Conservation (phyloP, 108 stramenopile species). For the Skeletonema costatum region DNA sequence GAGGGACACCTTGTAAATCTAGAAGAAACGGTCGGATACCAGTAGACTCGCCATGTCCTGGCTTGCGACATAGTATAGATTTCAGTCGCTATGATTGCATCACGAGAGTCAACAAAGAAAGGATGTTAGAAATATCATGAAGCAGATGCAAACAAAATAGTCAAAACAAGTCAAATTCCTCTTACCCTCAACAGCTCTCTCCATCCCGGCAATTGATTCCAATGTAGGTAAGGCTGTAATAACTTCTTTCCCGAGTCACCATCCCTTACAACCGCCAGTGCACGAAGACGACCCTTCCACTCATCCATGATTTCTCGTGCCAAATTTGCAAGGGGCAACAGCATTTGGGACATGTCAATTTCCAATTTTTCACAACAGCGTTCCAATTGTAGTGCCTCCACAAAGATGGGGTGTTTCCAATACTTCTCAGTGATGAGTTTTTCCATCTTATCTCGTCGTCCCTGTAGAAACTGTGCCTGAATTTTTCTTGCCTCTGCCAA, state of each 20-base stretch:
- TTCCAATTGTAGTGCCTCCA: conserved; percentile 78
- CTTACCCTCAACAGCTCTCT: conserved; percentile 73
- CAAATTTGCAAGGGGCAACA: conserved; percentile 79
- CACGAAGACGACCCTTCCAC: conserved; percentile 55
- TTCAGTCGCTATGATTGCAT: conserved; percentile 53
- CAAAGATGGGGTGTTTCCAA: conserved; percentile 68
- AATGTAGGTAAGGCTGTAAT: conserved; percentile 20
- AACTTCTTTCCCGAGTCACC: not conserved
- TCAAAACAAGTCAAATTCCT: not conserved
- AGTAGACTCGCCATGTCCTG: conserved; percentile 66
- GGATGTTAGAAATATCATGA: no score
- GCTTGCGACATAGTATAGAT: conserved; percentile 66
- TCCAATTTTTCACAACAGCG: conserved; percentile 69
- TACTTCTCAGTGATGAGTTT: conserved; percentile 46
- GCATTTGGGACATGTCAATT: conserved; percentile 66
- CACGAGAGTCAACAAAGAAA: not conserved
- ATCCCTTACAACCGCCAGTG: conserved; percentile 52
- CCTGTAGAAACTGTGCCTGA: conserved; percentile 6
- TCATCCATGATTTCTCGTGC: conserved; percentile 66
- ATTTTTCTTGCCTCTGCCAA: conserved; percentile 14
- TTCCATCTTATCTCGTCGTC: conserved; percentile 27
- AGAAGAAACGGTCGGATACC: conserved; percentile 87
- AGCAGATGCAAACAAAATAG: not conserved
- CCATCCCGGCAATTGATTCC: conserved; percentile 50
- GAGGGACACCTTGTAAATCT: conserved; percentile 79